A percentile compares a stretch with the other conserved stretches of the same genome.
Conservation (phyloP, 768 basidiomycete genomes). For the Lentinula aciculospora region DNA sequence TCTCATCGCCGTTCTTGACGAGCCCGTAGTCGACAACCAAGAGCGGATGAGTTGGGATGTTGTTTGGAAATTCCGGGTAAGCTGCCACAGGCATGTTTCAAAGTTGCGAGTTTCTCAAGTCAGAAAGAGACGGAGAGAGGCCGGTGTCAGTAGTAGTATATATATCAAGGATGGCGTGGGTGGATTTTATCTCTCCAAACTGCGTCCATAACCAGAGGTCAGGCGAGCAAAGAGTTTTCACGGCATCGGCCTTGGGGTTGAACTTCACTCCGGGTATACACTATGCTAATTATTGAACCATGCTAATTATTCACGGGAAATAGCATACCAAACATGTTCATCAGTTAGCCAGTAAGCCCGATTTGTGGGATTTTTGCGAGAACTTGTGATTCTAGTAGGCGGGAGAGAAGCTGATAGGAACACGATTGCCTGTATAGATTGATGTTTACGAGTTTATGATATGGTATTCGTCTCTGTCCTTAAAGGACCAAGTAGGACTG, state of each 20-base stretch:
- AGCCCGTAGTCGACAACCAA: constrained; percentile 37
- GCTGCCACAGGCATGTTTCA: constrained; percentile 5
- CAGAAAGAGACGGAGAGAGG: background rate
- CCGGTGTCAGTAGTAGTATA: background rate
- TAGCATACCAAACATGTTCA: too few relatives aligned
- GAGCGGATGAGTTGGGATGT: constrained; percentile 35
- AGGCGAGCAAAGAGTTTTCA: background rate
- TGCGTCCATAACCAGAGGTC: background rate
- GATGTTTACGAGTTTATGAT: too few relatives aligned
- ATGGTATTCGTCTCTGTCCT: too few relatives aligned
- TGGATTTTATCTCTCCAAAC: background rate
- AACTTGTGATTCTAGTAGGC: too few relatives aligned
- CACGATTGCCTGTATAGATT: too few relatives aligned
- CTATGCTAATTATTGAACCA: too few relatives aligned
- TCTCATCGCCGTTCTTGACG: constrained; percentile 24
- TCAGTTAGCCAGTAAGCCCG: too few relatives aligned
- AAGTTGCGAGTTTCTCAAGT: background rate
- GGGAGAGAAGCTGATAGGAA: too few relatives aligned
- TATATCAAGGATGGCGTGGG: too few relatives aligned
- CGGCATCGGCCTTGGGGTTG: background rate
- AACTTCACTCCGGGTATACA: background rate
- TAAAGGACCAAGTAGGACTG: too few relatives aligned
- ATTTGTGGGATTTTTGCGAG: too few relatives aligned
- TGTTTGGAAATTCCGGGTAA: constrained; percentile 31
- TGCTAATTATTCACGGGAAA: too few relatives aligned